Percentiles rank a stretch among this genome's conserved stretches.
phyloP scores from a whole-genome alignment of 2,329 filamentous ascomycete species.

The Venturia asperata region DNA sequence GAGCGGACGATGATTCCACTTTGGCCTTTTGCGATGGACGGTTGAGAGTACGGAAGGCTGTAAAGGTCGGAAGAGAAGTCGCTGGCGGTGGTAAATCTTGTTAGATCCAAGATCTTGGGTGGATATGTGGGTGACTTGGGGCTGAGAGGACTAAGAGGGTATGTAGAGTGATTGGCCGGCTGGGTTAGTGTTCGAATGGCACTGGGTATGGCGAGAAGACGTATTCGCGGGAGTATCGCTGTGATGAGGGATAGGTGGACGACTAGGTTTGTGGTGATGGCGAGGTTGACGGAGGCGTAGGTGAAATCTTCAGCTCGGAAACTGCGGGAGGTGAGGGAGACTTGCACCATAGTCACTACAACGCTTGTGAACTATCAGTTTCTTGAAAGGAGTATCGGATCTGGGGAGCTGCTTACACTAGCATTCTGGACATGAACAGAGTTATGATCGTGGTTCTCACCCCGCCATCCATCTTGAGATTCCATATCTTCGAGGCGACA shows the following conservation, averaged over 20 bases:
- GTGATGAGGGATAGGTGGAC: slow-evolving; percentile 14
- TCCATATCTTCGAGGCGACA: background rate
- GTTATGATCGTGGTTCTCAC: background rate
- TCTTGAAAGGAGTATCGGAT: background rate
- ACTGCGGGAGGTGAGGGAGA: background rate
- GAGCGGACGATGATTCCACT: background rate
- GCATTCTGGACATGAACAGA: slow-evolving; percentile 1
- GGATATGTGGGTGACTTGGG: background rate
- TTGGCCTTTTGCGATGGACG: background rate
- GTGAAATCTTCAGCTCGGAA: background rate
- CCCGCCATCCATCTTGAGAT: background rate
- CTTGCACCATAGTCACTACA: background rate
- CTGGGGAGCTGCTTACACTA: background rate
- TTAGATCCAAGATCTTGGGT: background rate
- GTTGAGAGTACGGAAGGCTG: background rate
- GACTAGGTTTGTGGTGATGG: background rate
- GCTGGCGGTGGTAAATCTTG: background rate
- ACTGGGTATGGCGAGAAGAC: background rate
- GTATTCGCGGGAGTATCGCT: slow-evolving; percentile 9
- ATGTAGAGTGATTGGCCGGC: background rate
- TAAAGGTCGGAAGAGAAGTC: background rate
- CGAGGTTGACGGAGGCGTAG: background rate
- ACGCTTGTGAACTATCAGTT: background rate
- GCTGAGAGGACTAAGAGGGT: background rate
- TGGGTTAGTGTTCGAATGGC: background rate